These are phyloP conservation scores for Solanum neorickii DNA, from an alignment of 257 asterid species.

Conservation along the genomic window DNA sequence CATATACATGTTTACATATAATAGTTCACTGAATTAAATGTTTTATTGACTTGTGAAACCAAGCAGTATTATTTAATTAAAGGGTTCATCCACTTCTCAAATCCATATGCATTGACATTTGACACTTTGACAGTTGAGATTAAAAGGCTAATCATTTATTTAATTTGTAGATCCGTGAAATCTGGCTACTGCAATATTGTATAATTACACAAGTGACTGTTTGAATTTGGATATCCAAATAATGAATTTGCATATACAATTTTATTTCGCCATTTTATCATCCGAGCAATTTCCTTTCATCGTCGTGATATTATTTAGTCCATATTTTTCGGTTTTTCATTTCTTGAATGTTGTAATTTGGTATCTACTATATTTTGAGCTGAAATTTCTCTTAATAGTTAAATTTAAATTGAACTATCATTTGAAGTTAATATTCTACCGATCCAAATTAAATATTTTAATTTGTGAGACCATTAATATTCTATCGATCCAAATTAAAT, in stretches of 20 bases:
- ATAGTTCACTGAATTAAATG: background rate
- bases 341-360: background rate
- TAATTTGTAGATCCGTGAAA: background rate
- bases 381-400: background rate
- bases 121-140: background rate
- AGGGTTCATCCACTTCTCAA: background rate
- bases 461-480: background rate
- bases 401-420: background rate
- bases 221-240: background rate
- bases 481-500: background rate
- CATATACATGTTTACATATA: background rate
- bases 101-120: background rate
- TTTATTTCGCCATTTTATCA: background rate
- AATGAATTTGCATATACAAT: background rate
- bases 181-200: background rate
- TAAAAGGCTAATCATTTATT: background rate
- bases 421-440: background rate
- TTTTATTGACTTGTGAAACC: background rate
- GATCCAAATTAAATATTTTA: background rate
- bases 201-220: background rate
- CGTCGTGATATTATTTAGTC: background rate
- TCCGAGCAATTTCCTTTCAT: accelerated
- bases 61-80: background rate
- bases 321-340: too few relatives aligned
- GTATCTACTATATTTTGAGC: background rate